Evolutionary conservation across 1,284 basidiomycete species (phyloP), one percentile per base, ranked within the genome.

Genomic region (Trametes hirsuta): DNA sequence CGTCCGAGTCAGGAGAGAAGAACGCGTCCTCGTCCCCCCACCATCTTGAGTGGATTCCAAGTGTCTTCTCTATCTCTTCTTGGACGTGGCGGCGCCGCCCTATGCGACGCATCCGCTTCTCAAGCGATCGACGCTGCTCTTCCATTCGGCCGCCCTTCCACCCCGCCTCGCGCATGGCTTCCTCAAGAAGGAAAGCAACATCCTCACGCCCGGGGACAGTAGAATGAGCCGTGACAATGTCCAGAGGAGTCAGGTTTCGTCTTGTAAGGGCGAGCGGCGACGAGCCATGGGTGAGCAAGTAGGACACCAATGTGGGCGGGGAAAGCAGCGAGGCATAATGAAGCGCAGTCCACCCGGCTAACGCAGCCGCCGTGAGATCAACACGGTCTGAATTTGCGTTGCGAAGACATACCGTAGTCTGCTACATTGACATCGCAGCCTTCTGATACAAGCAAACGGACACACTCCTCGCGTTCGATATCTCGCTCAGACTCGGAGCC

Each of bases 321-420:
- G 94, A 90, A 47, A 94, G 80, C 57, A 98, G 77, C 14, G 91
- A 92, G 10, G 96, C 95, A 78, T 97, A 92, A 72, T 98, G 97
- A n/a, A 99, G 79, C 1, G 96, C 88, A 3, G 94, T 95, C 96
- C 96, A 98, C 42, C 96, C 95, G 59, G 85, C 93, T 94, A 69
- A 14, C 41, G 52, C 25, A 49, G 46, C 12, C 35, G 34, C 24
- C 14, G 30, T 53, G 41, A 58, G 55, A 34, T 54, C 37, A 42
- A 39, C 37, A 30, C 34, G n/a, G 6, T 18, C 34, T 10, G 24
- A 46, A 40, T n/a, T 21, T 36, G 39, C 15, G 25, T 15, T 8
- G 30, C 8, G 30, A 53, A 55, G n/a, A 77, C 82, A 55, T 68
- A 90, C 90, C 82, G 68, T 86, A 79, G 73, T 95, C 94, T 30